Base-by-base conservation (phyloP, 2,329 filamentous ascomycete genomes). In the Nakataea oryzae region DNA sequence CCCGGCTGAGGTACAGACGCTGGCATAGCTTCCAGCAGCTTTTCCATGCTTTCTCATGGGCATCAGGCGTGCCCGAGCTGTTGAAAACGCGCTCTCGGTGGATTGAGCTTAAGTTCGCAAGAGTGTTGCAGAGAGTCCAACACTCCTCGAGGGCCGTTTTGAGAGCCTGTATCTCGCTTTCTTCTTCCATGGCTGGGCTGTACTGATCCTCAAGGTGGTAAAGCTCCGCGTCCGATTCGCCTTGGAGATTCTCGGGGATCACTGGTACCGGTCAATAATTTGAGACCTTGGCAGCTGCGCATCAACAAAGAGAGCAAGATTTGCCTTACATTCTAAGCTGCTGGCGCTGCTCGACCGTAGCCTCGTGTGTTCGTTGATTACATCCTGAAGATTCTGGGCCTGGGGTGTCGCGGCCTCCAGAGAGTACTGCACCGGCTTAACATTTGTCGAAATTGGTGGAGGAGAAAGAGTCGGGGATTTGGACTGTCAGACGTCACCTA, bases 21-120 rank as follows among this genome's bases (percentile, higher is more conserved):
- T 96, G 91, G 71, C 93, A 97, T 28, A 97, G 78, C 68, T 88
- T 89, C 93, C 93, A 97, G 75, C 93, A 97, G 65, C 89, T 90
- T 73, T 90, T 91, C 93, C 93, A 97, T 0, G 93, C 92, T 68
- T 89, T 88, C 71, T 96, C 91, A 70, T 96, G 90, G 30, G 88
- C 84, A 66, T 91, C 88, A 0, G 88, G 87, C 13, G 85, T 87
- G 14, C 86, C 87, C 1, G 88, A 87, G 67, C 84, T 89, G 72
- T 85, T 86, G 73, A 95, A 93, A 34, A 92, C 87, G 26, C 90
- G 83, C 67, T 91, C 84, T 30, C 91, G 86, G 70, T 96, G 90
- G 66, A 88, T 89, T 24, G 90, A 93, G 73, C 91, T 96, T 24
- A 96, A 80, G 66, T 84, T 90, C 27, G 91, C 91, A 34, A 97